phyloP scores from a whole-genome alignment of 345 rosid genomes.

The Geranium brycei region DNA sequence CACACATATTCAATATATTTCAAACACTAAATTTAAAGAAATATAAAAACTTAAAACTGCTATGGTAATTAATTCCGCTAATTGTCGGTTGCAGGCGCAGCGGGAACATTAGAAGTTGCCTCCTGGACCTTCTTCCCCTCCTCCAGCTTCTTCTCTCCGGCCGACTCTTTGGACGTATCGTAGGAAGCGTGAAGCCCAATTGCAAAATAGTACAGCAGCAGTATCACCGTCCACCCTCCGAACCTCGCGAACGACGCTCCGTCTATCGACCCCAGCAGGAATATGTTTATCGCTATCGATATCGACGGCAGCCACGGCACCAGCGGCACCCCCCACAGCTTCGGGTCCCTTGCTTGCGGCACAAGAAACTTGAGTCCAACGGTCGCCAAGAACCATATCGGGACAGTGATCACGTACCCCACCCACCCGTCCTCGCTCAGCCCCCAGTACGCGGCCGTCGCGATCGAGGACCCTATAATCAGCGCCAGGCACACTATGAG shows the following conservation, averaged over 20 bases:
- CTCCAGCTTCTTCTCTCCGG: neutral
- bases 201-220: conserved; percentile 27
- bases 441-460: conserved; percentile 23
- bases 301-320: conserved; percentile 37
- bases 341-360: conserved; percentile 27
- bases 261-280: conserved; percentile 32
- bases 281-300: conserved; percentile 28
- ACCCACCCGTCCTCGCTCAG: conserved; percentile 22
- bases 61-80: no score
- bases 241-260: conserved; percentile 22
- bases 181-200: conserved; percentile 25
- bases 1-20: no score
- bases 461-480: conserved; percentile 22
- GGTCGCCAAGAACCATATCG: conserved; percentile 27
- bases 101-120: neutral
- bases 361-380: conserved; percentile 14
- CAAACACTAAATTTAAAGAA: no score
- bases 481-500: conserved; percentile 13
- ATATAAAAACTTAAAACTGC: no score
- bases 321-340: conserved; percentile 30
- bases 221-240: conserved; percentile 19
- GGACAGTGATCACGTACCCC: conserved; percentile 21
- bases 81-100: neutral
- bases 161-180: conserved; percentile 14
- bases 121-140: neutral